Conservation (phyloP, 176 grass and related monocot species). For the Musa troglodytarum region DNA sequence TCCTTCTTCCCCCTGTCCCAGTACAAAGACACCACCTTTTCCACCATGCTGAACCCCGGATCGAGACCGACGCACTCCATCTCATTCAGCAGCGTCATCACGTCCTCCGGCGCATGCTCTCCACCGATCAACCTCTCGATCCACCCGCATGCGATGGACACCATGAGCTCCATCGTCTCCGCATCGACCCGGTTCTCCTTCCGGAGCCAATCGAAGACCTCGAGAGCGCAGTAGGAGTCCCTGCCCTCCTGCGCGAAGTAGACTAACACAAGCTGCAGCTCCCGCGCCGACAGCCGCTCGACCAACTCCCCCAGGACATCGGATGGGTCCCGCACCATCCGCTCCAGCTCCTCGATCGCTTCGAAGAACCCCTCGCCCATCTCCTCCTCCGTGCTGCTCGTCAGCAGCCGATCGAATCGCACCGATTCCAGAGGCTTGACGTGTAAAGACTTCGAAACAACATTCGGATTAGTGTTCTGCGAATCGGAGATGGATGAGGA, state of each 20-base stretch:
- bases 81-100: constrained; percentile 70
- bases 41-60: constrained; percentile 86
- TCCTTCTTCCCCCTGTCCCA: constrained; percentile 70
- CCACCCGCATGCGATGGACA: constrained; percentile 86
- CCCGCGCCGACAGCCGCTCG: constrained; percentile 57
- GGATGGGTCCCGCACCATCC: constrained; percentile 41
- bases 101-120: constrained; percentile 49
- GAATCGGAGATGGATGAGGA: background rate
- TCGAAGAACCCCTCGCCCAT: constrained; percentile 41
- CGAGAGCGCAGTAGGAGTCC: constrained; percentile 88
- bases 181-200: constrained; percentile 86
- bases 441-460: background rate
- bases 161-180: constrained; percentile 99
- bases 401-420: constrained; percentile 37
- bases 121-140: constrained; percentile 68
- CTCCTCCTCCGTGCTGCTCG: constrained; percentile 25
- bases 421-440: constrained; percentile 18
- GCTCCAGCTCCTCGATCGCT: constrained; percentile 77
- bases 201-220: constrained; percentile 96
- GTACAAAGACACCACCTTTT: constrained; percentile 88
- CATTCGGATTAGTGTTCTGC: background rate
- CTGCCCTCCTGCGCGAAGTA: constrained; percentile 96
- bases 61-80: constrained; percentile 91
- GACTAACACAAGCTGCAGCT: constrained; percentile 86
- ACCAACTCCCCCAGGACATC: constrained; percentile 45